Evolutionary conservation across 208 protist species (phyloP).

Genomic region (Leishmania martiniquensis): DNA sequence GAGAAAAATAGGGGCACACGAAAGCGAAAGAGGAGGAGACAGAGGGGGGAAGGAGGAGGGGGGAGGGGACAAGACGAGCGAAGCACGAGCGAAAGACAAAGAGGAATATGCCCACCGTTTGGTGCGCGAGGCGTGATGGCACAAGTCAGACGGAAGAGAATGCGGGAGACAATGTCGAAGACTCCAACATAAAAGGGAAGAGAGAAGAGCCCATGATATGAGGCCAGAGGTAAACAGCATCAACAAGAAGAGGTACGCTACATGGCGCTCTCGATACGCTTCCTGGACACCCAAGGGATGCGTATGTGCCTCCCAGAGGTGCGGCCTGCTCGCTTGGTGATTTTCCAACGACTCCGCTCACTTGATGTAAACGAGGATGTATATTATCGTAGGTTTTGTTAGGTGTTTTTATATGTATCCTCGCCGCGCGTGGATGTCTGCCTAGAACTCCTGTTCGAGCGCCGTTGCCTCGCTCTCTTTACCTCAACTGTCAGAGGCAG

Average conservation of each 20-base stretch:
- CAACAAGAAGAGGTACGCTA: background rate
- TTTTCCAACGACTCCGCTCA: background rate
- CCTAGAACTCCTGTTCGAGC: background rate
- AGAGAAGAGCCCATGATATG: background rate
- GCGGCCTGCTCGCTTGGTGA: no score
- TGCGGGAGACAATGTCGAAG: background rate
- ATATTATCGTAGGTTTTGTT: background rate
- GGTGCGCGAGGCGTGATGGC: background rate
- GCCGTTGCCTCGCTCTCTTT: no score
- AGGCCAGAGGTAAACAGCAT: background rate
- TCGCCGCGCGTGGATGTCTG: background rate
- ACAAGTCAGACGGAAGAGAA: background rate
- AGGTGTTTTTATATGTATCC: background rate
- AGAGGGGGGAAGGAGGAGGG: background rate
- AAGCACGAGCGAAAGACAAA: background rate
- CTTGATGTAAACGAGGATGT: background rate
- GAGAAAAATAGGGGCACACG: background rate
- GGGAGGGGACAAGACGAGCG: background rate
- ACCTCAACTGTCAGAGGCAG: background rate
- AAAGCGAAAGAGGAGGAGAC: background rate
- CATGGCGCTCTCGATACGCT: background rate
- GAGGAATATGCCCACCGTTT: no score
- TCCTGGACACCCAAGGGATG: background rate
- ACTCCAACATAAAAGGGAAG: background rate
- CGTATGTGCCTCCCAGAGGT: background rate